phyloP scores from a whole-genome alignment of 2,329 filamentous ascomycete genomes.

The Davidsoniella eucalypti region DNA sequence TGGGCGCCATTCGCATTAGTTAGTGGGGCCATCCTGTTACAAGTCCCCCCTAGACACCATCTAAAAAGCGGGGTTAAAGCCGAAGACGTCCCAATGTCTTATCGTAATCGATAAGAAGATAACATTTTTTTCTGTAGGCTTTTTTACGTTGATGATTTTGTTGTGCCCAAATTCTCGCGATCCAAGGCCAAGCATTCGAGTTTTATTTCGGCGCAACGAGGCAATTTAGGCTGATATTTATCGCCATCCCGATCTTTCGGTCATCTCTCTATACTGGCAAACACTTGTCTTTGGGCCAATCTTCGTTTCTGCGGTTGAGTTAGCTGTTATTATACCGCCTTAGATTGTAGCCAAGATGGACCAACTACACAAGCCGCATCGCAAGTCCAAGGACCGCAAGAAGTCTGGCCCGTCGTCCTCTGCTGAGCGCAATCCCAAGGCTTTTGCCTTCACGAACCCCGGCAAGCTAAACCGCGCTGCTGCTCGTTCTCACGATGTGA shows the following conservation, averaged over 20 bases:
- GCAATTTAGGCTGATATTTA: too few relatives aligned
- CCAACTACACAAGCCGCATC: constrained; percentile 72
- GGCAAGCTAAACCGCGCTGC: constrained; percentile 65
- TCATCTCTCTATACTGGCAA: too few relatives aligned
- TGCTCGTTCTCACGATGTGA: constrained; percentile 54
- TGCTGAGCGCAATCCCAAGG: constrained; percentile 70
- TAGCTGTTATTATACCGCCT: too few relatives aligned
- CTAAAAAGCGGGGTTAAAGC: too few relatives aligned
- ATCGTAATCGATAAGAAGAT: too few relatives aligned
- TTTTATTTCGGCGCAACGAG: background rate
- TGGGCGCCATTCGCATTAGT: too few relatives aligned
- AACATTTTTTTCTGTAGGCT: background rate
- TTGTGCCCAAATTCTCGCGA: background rate
- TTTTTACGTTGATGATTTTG: background rate
- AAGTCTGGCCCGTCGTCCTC: constrained; percentile 35
- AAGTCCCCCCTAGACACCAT: too few relatives aligned
- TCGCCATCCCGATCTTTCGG: too few relatives aligned
- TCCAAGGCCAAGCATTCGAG: background rate
- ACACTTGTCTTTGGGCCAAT: background rate
- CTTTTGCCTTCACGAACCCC: constrained; percentile 70
- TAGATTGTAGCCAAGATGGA: constrained; percentile 44
- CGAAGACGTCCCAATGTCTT: too few relatives aligned
- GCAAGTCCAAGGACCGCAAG: constrained; percentile 67
- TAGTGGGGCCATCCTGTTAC: too few relatives aligned
- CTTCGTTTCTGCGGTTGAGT: background rate